A percentile compares a stretch with the other conserved stretches of the same genome.
These are phyloP conservation scores for Aegle marmelos DNA, from an alignment of 345 rosid species.

Conservation along the genomic window DNA sequence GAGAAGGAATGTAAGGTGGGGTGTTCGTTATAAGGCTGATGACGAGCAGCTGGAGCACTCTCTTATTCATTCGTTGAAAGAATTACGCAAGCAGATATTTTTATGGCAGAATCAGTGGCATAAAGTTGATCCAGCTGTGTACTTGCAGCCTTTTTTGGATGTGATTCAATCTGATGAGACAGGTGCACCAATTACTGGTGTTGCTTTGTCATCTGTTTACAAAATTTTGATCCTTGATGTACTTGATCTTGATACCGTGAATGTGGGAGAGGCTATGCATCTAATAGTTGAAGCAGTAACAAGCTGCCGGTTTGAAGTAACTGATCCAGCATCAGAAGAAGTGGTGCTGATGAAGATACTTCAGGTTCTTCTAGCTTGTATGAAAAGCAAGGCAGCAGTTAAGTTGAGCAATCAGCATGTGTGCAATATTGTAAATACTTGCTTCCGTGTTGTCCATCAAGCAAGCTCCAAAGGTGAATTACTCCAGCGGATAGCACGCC, in stretches of 20 bases:
- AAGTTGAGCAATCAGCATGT: conserved; percentile 65
- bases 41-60: conserved; percentile 75
- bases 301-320: conserved; percentile 71
- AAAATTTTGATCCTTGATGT: conserved; percentile 66
- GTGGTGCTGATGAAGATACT: conserved; percentile 79
- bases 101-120: conserved; percentile 58
- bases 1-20: conserved; percentile 82
- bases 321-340: conserved; percentile 76
- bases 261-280: conserved; percentile 62
- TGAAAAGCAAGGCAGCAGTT: conserved; percentile 69
- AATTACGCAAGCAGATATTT: conserved; percentile 58
- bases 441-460: conserved; percentile 74
- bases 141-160: conserved; percentile 71
- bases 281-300: conserved; percentile 66
- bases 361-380: conserved; percentile 76
- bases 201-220: conserved; percentile 75
- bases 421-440: conserved; percentile 63
- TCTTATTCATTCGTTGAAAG: conserved; percentile 67
- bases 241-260: conserved; percentile 49
- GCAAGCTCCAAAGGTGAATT: conserved; percentile 70
- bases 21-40: conserved; percentile 46
- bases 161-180: conserved; percentile 73
- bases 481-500: conserved; percentile 71
- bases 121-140: conserved; percentile 46
- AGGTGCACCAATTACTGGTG: conserved; percentile 77